Conservation (phyloP, 768 basidiomycete genomes). For the Termitomyces titanicus region DNA sequence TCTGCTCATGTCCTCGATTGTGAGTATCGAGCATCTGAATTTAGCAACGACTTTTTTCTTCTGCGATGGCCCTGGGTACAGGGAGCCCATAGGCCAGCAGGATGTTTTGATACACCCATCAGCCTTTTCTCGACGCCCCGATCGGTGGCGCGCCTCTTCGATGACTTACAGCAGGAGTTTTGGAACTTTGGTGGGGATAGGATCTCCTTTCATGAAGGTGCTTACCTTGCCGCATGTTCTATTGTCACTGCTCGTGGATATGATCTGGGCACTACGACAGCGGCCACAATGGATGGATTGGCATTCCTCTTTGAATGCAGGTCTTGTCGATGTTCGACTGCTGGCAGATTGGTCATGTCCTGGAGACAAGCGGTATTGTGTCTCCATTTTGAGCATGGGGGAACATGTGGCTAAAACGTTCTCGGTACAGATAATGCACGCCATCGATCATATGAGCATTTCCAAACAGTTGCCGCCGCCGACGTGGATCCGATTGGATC, state of each 20-base stretch:
- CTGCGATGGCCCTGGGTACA: constrained; percentile 10
- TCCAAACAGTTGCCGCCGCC: constrained; percentile 3
- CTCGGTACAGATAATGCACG: constrained; percentile 12
- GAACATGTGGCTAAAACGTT: constrained; percentile 10
- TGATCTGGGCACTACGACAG: constrained; percentile 20
- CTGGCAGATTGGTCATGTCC: constrained; percentile 19
- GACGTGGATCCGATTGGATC: constrained; percentile 9
- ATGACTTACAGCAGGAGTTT: constrained; percentile 19
- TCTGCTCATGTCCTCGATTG: neutral
- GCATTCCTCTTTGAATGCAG: constrained; percentile 24
- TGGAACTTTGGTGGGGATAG: constrained; percentile 19
- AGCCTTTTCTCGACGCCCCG: constrained; percentile 10
- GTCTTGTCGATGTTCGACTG: constrained; percentile 11
- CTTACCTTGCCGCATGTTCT: constrained; percentile 13
- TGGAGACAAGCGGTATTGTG: constrained; percentile 19
- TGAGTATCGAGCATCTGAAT: constrained; percentile 12
- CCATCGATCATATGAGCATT: constrained; percentile 11
- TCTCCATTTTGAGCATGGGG: constrained; percentile 43
- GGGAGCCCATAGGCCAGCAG: constrained; percentile 17
- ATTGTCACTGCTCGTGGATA: constrained; percentile 17
- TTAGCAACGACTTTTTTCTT: constrained; percentile 25
- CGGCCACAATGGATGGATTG: constrained; percentile 19
- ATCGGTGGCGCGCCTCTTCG: constrained; percentile 17
- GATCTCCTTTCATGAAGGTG: constrained; percentile 16
- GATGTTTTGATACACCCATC: constrained; percentile 17